Base-by-base conservation (phyloP, 306 rosid genomes). In the Arachis stenosperma region DNA sequence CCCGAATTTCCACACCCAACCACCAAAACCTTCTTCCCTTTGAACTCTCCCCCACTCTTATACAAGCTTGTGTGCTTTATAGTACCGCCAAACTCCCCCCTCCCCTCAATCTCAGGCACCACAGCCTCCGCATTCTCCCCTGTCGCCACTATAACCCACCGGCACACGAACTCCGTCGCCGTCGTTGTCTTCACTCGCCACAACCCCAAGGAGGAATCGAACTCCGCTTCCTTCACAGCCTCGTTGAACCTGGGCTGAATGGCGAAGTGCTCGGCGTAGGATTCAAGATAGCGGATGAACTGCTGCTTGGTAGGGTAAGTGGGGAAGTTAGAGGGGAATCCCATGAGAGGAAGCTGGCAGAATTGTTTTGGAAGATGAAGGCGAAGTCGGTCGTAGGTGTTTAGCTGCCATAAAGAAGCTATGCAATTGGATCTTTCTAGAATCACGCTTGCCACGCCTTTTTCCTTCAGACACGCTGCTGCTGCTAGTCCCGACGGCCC, bases 1-100 rank as follows among this genome's bases (percentile, higher is more conserved):
- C 91, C 91, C 0, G 91, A 87, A 75, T 87, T 87, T 30, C 91
- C 91, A 78, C 87, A 84, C 3, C 91, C 91, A 48, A 87, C 91
- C 29, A 87, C 91, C 84, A 87, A 69, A 46, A 87, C 91, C 50
- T 61, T 80, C 69, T 84, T 72, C 52, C 76, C 84, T 42, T 15
- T 6, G 17, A 84, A 87, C 51, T 87, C 89, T 2, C 53, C 62
- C 0, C 89, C 91, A 13, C 86, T 80, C 68, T 84, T 84, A 36
- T 87, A 87, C 69, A 58, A 63, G 61, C 91, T 87, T 0, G 91
- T 87, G 50, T 87, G 91, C 84, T 59, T 52, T 8, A 87, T 66
- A 4, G 72, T 33, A 53, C 87, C 91, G 2, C 78, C 82, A 39
- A 84, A 87, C 29, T 84, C 84, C 29, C 33, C 68, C 46, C 52